phyloP scores from a whole-genome alignment of 352 stramenopile species.

The Phytopythium sindhum region DNA sequence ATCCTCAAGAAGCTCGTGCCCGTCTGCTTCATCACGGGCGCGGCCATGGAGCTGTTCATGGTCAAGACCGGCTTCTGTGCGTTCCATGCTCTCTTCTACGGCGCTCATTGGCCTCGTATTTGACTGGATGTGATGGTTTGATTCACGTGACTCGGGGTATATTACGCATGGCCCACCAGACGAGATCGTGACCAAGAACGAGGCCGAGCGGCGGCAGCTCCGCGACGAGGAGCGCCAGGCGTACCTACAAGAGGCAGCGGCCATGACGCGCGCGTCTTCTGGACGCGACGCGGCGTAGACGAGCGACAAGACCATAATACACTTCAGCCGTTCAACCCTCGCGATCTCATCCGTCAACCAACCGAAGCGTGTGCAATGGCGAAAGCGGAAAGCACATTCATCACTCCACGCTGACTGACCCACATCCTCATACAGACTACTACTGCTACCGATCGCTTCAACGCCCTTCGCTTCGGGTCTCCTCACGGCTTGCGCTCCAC shows the following conservation, averaged over 20 bases:
- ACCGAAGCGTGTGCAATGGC: neutral
- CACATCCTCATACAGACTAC: neutral
- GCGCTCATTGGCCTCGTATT: neutral
- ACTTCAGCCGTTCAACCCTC: neutral
- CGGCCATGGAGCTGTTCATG: conserved; percentile 87
- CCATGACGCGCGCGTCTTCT: conserved; percentile 2
- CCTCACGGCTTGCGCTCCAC: conserved; percentile 20
- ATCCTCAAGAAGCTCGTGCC: conserved; percentile 84
- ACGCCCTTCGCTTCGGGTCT: neutral
- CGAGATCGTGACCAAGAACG: conserved; percentile 76
- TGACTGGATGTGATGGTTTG: neutral
- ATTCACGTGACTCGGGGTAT: neutral
- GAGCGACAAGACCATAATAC: neutral
- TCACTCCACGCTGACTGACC: neutral
- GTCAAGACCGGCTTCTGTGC: conserved; percentile 88
- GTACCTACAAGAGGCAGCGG: conserved; percentile 28
- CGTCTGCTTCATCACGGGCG: conserved; percentile 80
- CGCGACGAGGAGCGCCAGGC: conserved; percentile 49
- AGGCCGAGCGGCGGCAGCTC: conserved; percentile 68
- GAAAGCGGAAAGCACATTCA: neutral
- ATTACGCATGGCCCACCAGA: conserved; percentile 27
- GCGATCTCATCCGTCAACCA: neutral
- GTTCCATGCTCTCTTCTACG: conserved; percentile 3
- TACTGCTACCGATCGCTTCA: neutral
- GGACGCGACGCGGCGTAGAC: neutral